Conservation (phyloP, 345 rosid genomes). For the Salix viminalis region DNA sequence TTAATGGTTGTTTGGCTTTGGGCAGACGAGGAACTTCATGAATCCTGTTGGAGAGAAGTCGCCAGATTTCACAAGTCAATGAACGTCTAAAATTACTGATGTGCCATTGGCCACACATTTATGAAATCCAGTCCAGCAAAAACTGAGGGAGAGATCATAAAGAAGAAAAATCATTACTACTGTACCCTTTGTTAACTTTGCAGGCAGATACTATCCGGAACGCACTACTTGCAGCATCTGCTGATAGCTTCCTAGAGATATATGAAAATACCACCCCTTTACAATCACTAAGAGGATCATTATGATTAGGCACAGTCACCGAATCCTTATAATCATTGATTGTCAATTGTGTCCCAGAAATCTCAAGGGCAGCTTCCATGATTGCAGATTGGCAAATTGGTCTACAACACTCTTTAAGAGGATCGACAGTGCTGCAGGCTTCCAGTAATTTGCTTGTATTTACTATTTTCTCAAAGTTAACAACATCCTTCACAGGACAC, state of each 20-base stretch:
- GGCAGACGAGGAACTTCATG: too few relatives aligned
- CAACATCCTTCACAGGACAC: constrained; percentile 70
- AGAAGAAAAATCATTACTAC: constrained; percentile 6
- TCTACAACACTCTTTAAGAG: constrained; percentile 87
- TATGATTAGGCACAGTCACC: constrained; percentile 44
- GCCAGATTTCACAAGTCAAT: too few relatives aligned
- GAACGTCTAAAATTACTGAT: not conserved
- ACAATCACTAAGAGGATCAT: constrained; percentile 60
- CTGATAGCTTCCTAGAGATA: constrained; percentile 65
- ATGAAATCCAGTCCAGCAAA: not conserved
- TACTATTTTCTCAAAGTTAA: constrained; percentile 59
- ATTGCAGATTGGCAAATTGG: constrained; percentile 85
- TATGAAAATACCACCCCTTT: constrained; percentile 80
- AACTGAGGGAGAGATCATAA: not conserved
- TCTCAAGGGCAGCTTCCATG: constrained; percentile 71
- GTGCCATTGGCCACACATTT: not conserved
- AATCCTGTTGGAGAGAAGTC: too few relatives aligned
- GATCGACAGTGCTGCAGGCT: constrained; percentile 76
- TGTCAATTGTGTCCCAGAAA: constrained; percentile 56
- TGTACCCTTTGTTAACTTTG: constrained; percentile 89
- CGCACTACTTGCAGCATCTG: constrained; percentile 58
- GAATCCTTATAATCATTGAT: constrained; percentile 42
- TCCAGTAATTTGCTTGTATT: constrained; percentile 76
- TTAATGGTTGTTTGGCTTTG: too few relatives aligned
- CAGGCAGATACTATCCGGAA: constrained; percentile 79